Conservation (phyloP, 805 yeast genomes). For the Saturnispora gosingensis region DNA sequence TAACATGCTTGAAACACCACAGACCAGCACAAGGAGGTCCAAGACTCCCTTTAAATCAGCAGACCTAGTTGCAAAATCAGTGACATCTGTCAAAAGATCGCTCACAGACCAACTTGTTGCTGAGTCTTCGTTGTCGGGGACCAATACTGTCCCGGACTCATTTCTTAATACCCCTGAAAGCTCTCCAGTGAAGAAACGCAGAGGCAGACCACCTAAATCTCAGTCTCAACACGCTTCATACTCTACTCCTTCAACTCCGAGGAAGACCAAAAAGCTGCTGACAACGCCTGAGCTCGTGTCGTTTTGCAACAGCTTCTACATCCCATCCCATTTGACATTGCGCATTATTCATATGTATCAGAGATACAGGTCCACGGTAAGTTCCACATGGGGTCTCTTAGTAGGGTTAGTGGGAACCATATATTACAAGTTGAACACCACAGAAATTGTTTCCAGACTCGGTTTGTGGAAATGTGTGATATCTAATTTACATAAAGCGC, state of each 20-base stretch:
- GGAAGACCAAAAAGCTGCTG: constrained; percentile 11
- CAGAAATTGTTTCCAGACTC: constrained; percentile 34
- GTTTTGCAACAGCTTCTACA: constrained; percentile 54
- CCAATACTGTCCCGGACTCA: background rate
- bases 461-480: constrained; percentile 41
- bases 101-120: constrained; percentile 1
- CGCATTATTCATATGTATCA: constrained; percentile 42
- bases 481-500: constrained; percentile 42
- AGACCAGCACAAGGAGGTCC: background rate
- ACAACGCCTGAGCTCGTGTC: constrained; percentile 34
- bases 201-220: background rate
- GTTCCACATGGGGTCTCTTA: constrained; percentile 59
- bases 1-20: constrained; percentile 3
- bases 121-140: background rate
- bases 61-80: background rate
- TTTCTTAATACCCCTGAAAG: constrained; percentile 4
- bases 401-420: constrained; percentile 60
- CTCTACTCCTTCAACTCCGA: background rate
- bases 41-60: background rate
- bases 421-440: constrained; percentile 44
- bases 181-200: constrained; percentile 1
- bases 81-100: constrained; percentile 5
- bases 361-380: constrained; percentile 42
- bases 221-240: background rate
- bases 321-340: constrained; percentile 45